Evolutionary conservation across 1,284 basidiomycete genomes (phyloP), one percentile per base, ranked within the genome.

Genomic region (Austroboletus olivaceoglutinosus): DNA sequence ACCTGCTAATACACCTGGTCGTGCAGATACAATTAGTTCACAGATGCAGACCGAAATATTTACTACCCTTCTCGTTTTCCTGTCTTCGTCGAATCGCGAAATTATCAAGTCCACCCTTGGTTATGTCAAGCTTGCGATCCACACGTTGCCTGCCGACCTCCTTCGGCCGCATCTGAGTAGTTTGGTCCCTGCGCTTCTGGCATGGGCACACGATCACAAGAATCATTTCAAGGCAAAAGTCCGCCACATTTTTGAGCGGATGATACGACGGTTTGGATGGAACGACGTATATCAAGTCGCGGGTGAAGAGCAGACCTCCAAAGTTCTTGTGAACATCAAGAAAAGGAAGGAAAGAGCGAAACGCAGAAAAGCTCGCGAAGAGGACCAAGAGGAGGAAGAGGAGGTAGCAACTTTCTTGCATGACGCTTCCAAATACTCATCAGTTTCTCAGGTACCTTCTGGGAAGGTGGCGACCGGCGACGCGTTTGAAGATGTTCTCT

Each of bases 191-290:
- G 89, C 88, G 0, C 78, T 99, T 16, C 76, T 99, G 22, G 79
- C 78, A 49, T 97, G 96, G 93, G 92, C 92, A 7, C 91, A 96
- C 64, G 94, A 98, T 68, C 95, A 99, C 75, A 96, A 96, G 70
- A 98, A 99, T 67, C 96, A 98, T 70, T 99, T 99, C 83, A 99
- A 99, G 71, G 79, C 82, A 49, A 98, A 98, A 74, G 92, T 98
- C 13, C 83, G 93, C 41, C 95, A 98, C 71, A 94, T 99, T 53
- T 93, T 99, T 61, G 97, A 99, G 76, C 84, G 97, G 42, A 86
- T 99, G 80, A 80, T 99, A 56, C 79, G 96, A 54, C 82, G 94
- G 55, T 97, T 98, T 64, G 89, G 88, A 0, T 97, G 85, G 76
- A 86, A 95, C 45, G 86, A 86, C 19, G 84, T 99, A 7, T 89